Evolutionary conservation across 192 early-diverging fungal genomes (phyloP).

Genomic region (Backusella morwellensis): DNA sequence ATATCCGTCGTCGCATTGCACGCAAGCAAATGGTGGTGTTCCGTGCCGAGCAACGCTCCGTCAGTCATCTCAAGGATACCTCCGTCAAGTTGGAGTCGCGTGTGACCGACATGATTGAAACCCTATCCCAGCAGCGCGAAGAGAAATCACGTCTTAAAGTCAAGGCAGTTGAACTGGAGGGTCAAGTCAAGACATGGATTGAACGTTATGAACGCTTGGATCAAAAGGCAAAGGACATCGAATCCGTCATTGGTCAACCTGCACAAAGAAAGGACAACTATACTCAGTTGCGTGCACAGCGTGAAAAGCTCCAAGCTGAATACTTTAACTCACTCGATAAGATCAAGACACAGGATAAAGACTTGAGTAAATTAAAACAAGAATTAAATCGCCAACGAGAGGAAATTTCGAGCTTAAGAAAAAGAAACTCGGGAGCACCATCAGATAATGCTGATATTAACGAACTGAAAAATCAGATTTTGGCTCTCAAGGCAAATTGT

Average conservation of each 20-base stretch:
- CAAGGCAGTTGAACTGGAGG: constrained; percentile 40
- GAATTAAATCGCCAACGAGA: constrained; percentile 59
- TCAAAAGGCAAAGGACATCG: constrained; percentile 50
- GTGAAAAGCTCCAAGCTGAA: constrained; percentile 57
- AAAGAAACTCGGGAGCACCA: constrained; percentile 15
- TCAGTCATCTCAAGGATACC: constrained; percentile 90
- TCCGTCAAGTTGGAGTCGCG: constrained; percentile 94
- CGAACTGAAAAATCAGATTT: constrained; percentile 73
- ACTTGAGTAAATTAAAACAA: constrained; percentile 56
- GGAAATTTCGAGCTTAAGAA: constrained; percentile 60
- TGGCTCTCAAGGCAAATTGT: constrained; percentile 52
- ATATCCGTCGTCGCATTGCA: constrained; percentile 73
- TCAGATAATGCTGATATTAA: constrained; percentile 58
- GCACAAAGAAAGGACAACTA: constrained; percentile 57
- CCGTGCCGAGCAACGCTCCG: constrained; percentile 83
- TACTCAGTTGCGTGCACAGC: constrained; percentile 52
- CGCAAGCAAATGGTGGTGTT: constrained; percentile 64
- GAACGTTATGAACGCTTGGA: constrained; percentile 73
- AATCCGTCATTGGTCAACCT: constrained; percentile 45
- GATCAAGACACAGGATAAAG: constrained; percentile 58
- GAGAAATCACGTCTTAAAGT: constrained; percentile 62
- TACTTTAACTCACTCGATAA: constrained; percentile 53
- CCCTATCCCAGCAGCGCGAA: constrained; percentile 60
- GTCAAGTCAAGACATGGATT: constrained; percentile 61
- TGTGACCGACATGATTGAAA: constrained; percentile 91